A percentile compares a stretch with the other conserved stretches of the same genome.
Evolutionary conservation across 2,329 filamentous ascomycete species (phyloP).

Genomic region (Pseudocercospora fuligena): DNA sequence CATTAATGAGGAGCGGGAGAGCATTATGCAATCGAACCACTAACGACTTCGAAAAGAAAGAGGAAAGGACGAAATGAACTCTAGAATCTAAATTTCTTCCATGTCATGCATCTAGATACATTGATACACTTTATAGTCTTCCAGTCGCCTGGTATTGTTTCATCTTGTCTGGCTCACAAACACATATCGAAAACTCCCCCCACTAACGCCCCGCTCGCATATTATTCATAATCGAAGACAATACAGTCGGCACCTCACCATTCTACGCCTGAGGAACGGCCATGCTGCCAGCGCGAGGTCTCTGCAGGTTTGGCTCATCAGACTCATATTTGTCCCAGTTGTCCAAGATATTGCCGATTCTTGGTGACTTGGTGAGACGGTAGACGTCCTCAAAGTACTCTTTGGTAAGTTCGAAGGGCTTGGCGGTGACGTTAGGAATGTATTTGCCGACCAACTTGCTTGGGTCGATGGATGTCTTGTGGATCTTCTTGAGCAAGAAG

Average conservation of each 20-base stretch:
- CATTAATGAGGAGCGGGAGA: no score
- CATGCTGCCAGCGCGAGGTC: slow-evolving; percentile 37
- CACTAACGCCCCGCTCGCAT: slow-evolving; percentile 10
- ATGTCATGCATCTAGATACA: not conserved
- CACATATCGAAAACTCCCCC: not conserved
- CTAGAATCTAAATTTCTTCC: no score
- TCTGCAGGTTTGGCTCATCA: slow-evolving; percentile 37
- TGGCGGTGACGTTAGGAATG: slow-evolving; percentile 97
- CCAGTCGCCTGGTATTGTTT: slow-evolving; percentile 8
- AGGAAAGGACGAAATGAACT: no score
- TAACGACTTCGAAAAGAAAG: no score
- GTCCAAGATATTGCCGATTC: slow-evolving; percentile 78
- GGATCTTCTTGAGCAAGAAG: slow-evolving; percentile 99
- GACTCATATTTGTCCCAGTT: slow-evolving; percentile 67
- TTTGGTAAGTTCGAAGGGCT: slow-evolving; percentile 92
- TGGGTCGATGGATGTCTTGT: slow-evolving; percentile 97
- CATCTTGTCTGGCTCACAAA: not conserved
- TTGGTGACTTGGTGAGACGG: slow-evolving; percentile 79
- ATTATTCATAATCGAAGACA: slow-evolving; percentile 6
- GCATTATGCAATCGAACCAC: no score
- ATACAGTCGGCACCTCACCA: not conserved
- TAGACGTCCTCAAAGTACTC: slow-evolving; percentile 99
- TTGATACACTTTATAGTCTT: not conserved
- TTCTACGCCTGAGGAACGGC: slow-evolving; percentile 26
- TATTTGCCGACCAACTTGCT: slow-evolving; percentile 97